phyloP scores from a whole-genome alignment of 2,329 filamentous ascomycete genomes.

The Simplicillium aogashimaense region DNA sequence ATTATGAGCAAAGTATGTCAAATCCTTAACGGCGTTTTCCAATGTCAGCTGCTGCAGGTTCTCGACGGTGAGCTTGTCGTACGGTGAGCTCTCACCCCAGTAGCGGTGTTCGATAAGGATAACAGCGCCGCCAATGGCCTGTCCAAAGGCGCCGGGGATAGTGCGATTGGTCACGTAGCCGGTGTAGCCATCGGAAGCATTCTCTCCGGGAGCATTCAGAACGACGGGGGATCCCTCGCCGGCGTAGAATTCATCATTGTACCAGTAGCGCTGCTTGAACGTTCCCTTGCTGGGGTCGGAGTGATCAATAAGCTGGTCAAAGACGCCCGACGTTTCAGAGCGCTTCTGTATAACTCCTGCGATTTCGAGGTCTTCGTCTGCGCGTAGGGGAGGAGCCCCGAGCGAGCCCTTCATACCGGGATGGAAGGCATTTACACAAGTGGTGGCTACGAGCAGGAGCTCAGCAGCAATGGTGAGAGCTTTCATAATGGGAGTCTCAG shows the following conservation, averaged over 20 bases:
- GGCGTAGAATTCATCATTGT: constrained; percentile 64
- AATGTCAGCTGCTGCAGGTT: constrained; percentile 69
- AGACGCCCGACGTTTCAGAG: constrained; percentile 15
- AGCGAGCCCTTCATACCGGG: background rate
- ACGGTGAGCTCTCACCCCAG: constrained; percentile 66
- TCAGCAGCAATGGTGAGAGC: background rate
- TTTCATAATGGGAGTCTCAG: too few relatives aligned
- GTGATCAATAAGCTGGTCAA: constrained; percentile 51
- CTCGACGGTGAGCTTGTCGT: constrained; percentile 49
- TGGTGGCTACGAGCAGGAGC: background rate
- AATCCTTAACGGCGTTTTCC: constrained; percentile 67
- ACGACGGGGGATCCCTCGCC: constrained; percentile 69
- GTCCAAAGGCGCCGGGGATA: constrained; percentile 52
- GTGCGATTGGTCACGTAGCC: constrained; percentile 64
- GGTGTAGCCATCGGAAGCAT: constrained; percentile 43
- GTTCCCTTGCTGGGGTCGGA: constrained; percentile 41
- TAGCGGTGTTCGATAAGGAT: constrained; percentile 78
- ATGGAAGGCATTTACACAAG: background rate
- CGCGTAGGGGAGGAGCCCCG: background rate
- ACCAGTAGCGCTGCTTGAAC: constrained; percentile 70
- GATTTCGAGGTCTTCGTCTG: background rate
- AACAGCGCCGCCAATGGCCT: constrained; percentile 59
- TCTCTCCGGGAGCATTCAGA: constrained; percentile 58
- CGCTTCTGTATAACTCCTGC: background rate
- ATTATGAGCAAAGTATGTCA: constrained; percentile 65